A percentile compares a stretch with the other conserved stretches of the same genome.
Evolutionary conservation across 2,329 filamentous ascomycete species (phyloP).

Genomic region (Rhinocladiella similis): DNA sequence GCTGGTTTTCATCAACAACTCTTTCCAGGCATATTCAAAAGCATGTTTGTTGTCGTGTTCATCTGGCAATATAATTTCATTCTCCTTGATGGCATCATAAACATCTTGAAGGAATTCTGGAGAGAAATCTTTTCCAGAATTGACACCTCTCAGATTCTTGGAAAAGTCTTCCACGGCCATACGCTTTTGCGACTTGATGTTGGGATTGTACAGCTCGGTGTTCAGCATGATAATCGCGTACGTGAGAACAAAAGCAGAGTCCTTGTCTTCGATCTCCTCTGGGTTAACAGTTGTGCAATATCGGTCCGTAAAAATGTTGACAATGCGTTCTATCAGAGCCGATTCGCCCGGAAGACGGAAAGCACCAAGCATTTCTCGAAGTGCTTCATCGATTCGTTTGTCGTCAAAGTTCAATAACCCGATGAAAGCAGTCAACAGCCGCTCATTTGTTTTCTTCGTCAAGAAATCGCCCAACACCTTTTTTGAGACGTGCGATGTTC

Average conservation of each 20-base stretch:
- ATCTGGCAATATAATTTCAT: conserved; percentile 95
- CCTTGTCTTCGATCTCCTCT: conserved; percentile 76
- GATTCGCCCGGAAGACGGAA: conserved; percentile 95
- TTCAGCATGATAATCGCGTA: conserved; percentile 98
- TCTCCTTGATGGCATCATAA: conserved; percentile 84
- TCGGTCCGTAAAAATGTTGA: conserved; percentile 82
- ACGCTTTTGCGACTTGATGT: conserved; percentile 70
- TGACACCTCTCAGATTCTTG: conserved; percentile 86
- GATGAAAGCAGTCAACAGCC: conserved; percentile 81
- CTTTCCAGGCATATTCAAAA: conserved; percentile 97
- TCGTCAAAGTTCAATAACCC: conserved; percentile 83
- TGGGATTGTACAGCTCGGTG: conserved; percentile 94
- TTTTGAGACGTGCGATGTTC: conserved; percentile 86
- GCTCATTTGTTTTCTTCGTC: conserved; percentile 85
- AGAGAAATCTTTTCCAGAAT: conserved; percentile 80
- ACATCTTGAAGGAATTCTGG: conserved; percentile 81
- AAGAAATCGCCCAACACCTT: conserved; percentile 88
- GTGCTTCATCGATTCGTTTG: conserved; percentile 85
- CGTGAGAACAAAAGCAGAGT: conserved; percentile 84
- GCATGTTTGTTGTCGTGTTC: conserved; percentile 96
- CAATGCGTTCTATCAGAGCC: conserved; percentile 86
- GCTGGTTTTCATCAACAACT: conserved; percentile 81
- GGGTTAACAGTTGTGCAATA: conserved; percentile 72
- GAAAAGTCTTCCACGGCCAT: conserved; percentile 85
- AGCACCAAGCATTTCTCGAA: conserved; percentile 81